Base-by-base conservation (phyloP, 2,329 filamentous ascomycete genomes). In the Dendryphion nanum region DNA sequence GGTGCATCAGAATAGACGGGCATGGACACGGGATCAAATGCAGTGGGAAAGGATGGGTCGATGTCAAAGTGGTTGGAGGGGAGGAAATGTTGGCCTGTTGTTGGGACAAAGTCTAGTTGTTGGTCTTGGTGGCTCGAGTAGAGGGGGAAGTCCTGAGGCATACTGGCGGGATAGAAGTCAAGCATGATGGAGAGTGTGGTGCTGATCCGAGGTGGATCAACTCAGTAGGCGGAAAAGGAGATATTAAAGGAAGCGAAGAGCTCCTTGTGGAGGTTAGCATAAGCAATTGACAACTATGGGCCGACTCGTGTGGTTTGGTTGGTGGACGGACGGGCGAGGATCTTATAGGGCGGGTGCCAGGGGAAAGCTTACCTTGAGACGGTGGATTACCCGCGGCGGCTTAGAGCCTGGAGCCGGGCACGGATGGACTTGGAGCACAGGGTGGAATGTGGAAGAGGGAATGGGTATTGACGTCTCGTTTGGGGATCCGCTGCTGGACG, bases 111-210 rank as follows among this genome's bases (percentile, higher is more conserved):
- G 14, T 66, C 56, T 17, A 63, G 38, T 14, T 62, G 61, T 36
- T 57, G 51, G 26, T 64, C 53, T 18, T 62, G 54, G 19, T 52
- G 49, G 38, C 50, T 53, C 31, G 64, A 47, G 48, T 67, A 66
- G 33, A 67, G 57, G 44, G 65, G 56, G 30, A 66, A 66, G 51
- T 67, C 64, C 41, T 59, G 52, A 36, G 57, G 48, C 61, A 67
- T 66, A 46, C 21, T 49, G 40, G 44, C 35, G 18, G 56, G 49
- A 43, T 60, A 63, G 50, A 59, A 66, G 33, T 64, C 59, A 40
- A 64, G 56, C 64, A 67, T 67, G 44, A 28, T 62, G 53, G 38
- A 32, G 17, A 21, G 17, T 33, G 15, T 30, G 16, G 29, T 19
- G 15, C 10, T 26, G 23, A n/a, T 10, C 23, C n/a, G n/a, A n/a